Evolutionary conservation across 257 asterid genomes (phyloP).

Genomic region (Solanum pinnatisectum): DNA sequence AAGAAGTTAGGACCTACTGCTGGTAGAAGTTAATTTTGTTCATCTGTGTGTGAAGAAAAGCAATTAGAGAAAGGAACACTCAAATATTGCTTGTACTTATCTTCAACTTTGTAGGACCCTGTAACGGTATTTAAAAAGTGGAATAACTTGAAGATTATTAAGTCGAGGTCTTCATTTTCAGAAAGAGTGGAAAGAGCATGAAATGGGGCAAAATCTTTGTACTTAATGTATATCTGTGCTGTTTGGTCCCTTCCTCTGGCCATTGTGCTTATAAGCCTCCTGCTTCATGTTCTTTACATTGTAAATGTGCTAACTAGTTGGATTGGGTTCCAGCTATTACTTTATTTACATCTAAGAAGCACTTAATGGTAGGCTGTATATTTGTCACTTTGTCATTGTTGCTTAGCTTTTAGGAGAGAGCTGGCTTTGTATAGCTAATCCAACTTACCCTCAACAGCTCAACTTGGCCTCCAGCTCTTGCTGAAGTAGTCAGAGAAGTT

Average conservation of each 20-base stretch:
- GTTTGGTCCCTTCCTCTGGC: not conserved
- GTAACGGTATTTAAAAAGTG: not conserved
- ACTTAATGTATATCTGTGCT: not conserved
- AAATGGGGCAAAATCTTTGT: not conserved
- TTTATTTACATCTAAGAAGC: not conserved
- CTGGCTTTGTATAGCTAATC: not conserved
- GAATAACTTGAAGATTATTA: not conserved
- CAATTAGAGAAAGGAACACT: not conserved
- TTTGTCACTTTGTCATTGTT: not conserved
- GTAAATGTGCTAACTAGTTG: not conserved
- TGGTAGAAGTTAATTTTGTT: not conserved
- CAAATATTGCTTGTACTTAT: not conserved
- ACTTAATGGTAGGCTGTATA: not conserved
- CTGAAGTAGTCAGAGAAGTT: not conserved
- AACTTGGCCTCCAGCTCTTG: not conserved
- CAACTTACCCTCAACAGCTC: not conserved
- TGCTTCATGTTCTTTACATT: not conserved
- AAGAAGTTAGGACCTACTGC: not conserved
- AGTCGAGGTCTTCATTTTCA: not conserved
- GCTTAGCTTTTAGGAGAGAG: not conserved
- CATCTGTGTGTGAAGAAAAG: not conserved
- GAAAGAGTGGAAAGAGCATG: not conserved
- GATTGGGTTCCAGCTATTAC: not conserved
- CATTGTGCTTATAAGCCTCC: not conserved
- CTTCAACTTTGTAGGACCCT: not conserved